Evolutionary conservation across 768 basidiomycete genomes (phyloP), one percentile per base, ranked within the genome.

Genomic region (Gymnopilus dilepis): DNA sequence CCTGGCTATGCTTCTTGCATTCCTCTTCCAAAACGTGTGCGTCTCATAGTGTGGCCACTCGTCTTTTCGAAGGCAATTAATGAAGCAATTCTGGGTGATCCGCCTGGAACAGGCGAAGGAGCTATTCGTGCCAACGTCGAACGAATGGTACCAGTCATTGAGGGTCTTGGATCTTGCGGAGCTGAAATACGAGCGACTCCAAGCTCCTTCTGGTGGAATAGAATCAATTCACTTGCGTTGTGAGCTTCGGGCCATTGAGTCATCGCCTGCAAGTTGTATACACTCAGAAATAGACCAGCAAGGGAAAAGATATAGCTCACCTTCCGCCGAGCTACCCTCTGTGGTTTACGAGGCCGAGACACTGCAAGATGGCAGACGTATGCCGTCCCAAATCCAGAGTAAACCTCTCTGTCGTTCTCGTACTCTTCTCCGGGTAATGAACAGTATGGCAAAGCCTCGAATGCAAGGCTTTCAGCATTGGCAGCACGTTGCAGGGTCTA

Each of bases 321-420:
- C 38, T 37, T 34, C 12, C 48, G 38, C 11, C 37, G 9, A 37
- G 26, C 26, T 38, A 31, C 22, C 22, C 33, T 53, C 11, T 17
- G 42, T 51, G 55, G 45, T 26, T 50, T 61, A n/a, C 54, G 41
- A 31, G 53, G 60, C 11, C 47, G 55, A 5, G 55, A 61, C 8
- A 54, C 40, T 19, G 56, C 60, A 19, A 55, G 54, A 38, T 55
- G 60, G 24, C 12, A 24, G 21, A n/a, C 37, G 45, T 17, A 56
- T 31, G 47, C 48, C 6, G 47, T 50, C 17, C 54, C 55, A 22
- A 33, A 56, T 21, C 41, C 43, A 28, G 54, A 56, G 42, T 48
- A 61, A 30, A 41, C 34, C 22, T 28, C 31, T 17, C 34, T 37
- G 15, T 50, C 33, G 34, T 55, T 43, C 31, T 59, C 58, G n/a